A percentile compares a stretch with the other conserved stretches of the same genome.
phyloP scores from a whole-genome alignment of 106 monocot genomes.

The Acanthochlamys bracteata region DNA sequence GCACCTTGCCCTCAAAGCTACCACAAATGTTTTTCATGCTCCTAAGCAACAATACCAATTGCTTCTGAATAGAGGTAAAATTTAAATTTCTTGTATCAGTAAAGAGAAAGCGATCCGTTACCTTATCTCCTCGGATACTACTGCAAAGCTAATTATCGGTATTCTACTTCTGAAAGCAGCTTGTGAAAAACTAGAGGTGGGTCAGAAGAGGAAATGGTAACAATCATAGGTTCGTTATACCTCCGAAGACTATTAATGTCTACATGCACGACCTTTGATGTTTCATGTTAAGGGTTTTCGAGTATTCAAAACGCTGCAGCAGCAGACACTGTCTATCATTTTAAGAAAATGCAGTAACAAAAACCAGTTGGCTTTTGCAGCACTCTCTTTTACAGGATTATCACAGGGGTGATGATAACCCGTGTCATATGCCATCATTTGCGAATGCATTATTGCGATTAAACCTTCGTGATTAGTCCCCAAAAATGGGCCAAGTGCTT shows the following conservation, averaged over 20 bases:
- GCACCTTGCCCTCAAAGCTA: not conserved
- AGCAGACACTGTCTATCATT: not conserved
- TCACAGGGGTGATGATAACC: slow-evolving; percentile 5
- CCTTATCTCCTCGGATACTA: not conserved
- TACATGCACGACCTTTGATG: not conserved
- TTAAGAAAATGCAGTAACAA: not conserved
- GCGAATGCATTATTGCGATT: not conserved
- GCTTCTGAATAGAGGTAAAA: not conserved
- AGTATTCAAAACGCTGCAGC: not conserved
- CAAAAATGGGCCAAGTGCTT: not conserved
- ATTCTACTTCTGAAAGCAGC: not conserved
- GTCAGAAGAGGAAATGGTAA: not conserved
- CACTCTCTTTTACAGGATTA: not conserved
- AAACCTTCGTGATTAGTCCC: not conserved
- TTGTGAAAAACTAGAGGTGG: not conserved
- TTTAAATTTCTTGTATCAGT: not conserved
- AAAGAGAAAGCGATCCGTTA: not conserved
- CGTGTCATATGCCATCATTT: slow-evolving; percentile 8
- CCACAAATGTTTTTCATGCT: not conserved
- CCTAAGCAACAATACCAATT: not conserved
- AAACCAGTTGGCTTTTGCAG: not conserved
- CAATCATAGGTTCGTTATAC: not conserved
- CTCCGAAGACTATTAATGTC: not conserved
- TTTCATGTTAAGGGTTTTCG: not conserved
- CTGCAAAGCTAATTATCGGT: not conserved